Percentiles rank a stretch among this genome's conserved stretches.
Evolutionary conservation across 176 grass and related monocot species (phyloP).

Genomic region (Cymbopogon citratus): DNA sequence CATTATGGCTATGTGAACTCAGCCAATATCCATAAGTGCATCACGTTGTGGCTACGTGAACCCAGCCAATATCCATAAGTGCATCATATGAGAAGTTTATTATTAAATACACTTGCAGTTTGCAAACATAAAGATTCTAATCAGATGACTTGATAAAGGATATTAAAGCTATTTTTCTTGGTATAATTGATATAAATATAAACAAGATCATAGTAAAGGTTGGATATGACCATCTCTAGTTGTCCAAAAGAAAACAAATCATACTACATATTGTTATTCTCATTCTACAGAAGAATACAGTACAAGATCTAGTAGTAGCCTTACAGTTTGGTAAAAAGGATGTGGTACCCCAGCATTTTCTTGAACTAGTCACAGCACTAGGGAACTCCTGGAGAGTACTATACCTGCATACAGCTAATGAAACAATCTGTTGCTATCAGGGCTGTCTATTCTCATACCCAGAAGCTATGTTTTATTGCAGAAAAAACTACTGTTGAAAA

Average conservation of each 20-base stretch:
- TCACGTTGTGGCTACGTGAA: not conserved
- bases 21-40: too few relatives aligned
- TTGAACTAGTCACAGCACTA: not conserved
- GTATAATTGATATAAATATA: not conserved
- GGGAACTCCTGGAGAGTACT: not conserved
- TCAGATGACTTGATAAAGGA: not conserved
- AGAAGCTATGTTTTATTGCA: not conserved
- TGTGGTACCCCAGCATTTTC: not conserved
- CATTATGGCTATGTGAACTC: too few relatives aligned
- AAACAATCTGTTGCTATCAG: not conserved
- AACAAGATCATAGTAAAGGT: not conserved
- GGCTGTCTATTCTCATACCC: not conserved
- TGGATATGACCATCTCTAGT: not conserved
- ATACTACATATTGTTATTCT: not conserved
- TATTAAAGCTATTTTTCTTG: not conserved
- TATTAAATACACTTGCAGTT: not conserved
- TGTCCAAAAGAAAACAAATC: not conserved
- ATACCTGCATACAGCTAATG: not conserved
- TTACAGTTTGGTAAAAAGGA: not conserved
- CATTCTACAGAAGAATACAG: not conserved
- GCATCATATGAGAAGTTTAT: not conserved
- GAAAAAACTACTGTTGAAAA: not conserved
- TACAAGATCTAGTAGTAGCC: not conserved
- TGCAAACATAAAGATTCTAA: not conserved
- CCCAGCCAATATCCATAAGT: not conserved